phyloP scores from a whole-genome alignment of 1,284 basidiomycete genomes.

The Volvariella surrecta region DNA sequence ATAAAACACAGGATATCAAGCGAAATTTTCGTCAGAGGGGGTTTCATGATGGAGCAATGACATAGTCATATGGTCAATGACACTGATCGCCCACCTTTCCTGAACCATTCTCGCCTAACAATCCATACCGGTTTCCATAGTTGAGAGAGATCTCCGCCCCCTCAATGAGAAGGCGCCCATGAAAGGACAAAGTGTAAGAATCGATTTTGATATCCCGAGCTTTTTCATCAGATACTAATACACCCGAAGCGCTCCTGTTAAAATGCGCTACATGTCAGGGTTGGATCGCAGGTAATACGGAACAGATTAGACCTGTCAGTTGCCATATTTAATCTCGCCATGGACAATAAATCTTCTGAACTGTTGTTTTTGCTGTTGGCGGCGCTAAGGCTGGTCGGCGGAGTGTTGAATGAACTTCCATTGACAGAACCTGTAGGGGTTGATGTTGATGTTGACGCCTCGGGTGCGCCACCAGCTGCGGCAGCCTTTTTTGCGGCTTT shows the following conservation, averaged over 20 bases:
- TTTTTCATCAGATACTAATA: conserved; percentile 88
- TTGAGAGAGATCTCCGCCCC: conserved; percentile 88
- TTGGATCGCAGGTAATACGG: not conserved
- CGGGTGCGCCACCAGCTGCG: conserved; percentile 28
- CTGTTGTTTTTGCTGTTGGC: conserved; percentile 71
- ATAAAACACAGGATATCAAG: not conserved
- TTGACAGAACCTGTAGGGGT: conserved; percentile 61
- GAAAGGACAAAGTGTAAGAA: conserved; percentile 93
- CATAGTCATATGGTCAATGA: conserved; percentile 7
- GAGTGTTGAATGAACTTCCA: conserved; percentile 61
- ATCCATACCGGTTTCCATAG: conserved; percentile 93
- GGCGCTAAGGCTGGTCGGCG: conserved; percentile 70
- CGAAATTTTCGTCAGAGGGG: not conserved
- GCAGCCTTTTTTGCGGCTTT: conserved; percentile 82
- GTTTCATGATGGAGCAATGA: conserved; percentile 1
- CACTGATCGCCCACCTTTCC: conserved; percentile 71
- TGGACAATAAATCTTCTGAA: conserved; percentile 66
- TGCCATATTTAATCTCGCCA: conserved; percentile 83
- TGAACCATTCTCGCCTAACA: conserved; percentile 95
- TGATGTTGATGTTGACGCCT: conserved; percentile 43
- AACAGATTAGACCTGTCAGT: conserved; percentile 67
- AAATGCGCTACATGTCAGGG: conserved; percentile 11
- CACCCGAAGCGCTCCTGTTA: conserved; percentile 83
- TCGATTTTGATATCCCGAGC: conserved; percentile 97
- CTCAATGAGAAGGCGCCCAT: conserved; percentile 91